These are phyloP conservation scores for Niebla homalea DNA, from an alignment of 495 filamentous ascomycete species.

Conservation along the genomic window DNA sequence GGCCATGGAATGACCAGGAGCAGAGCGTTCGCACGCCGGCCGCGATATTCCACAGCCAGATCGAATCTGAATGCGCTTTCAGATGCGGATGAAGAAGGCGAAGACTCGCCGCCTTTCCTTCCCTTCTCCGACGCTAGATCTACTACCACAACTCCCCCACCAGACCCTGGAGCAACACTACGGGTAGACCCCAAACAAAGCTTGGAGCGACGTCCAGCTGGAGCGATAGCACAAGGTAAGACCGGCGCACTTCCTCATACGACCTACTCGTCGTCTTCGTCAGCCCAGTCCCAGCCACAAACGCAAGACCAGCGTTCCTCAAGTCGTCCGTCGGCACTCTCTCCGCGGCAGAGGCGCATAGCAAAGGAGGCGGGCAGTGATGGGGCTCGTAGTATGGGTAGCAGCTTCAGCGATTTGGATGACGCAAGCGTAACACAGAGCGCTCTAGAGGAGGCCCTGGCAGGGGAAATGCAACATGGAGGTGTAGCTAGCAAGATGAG, in stretches of 20 bases:
- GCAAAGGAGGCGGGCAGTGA: slow-evolving; percentile 60
- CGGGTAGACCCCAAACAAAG: slow-evolving; percentile 16
- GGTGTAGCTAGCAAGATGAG: slow-evolving; percentile 83
- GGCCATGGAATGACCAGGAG: slow-evolving; percentile 18
- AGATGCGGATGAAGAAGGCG: slow-evolving; percentile 46
- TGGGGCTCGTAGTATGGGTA: slow-evolving; percentile 90
- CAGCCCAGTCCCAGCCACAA: slow-evolving; percentile 13
- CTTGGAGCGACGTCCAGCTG: slow-evolving; percentile 1
- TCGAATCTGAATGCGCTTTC: slow-evolving; percentile 24
- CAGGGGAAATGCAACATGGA: slow-evolving; percentile 78
- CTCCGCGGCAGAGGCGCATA: slow-evolving; percentile 37
- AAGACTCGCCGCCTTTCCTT: slow-evolving; percentile 56
- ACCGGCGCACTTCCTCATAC: slow-evolving; percentile 11
- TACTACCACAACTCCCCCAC: slow-evolving; percentile 15
- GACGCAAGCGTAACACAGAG: slow-evolving; percentile 91
- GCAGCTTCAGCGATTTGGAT: slow-evolving; percentile 94
- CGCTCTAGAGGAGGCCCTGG: slow-evolving; percentile 82
- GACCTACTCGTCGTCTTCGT: slow-evolving; percentile 20
- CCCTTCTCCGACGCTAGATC: slow-evolving; percentile 37
- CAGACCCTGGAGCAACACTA: slow-evolving; percentile 50
- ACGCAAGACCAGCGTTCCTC: slow-evolving; percentile 7
- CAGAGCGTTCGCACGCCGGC: slow-evolving; percentile 40
- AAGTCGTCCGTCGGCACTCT: slow-evolving; percentile 44
- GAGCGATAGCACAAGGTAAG: slow-evolving; percentile 5
- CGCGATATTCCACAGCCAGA: slow-evolving; percentile 31